A percentile compares a stretch with the other conserved stretches of the same genome.
Conservation (phyloP, 2,329 filamentous ascomycete species). For the Botrytis sinoallii region DNA sequence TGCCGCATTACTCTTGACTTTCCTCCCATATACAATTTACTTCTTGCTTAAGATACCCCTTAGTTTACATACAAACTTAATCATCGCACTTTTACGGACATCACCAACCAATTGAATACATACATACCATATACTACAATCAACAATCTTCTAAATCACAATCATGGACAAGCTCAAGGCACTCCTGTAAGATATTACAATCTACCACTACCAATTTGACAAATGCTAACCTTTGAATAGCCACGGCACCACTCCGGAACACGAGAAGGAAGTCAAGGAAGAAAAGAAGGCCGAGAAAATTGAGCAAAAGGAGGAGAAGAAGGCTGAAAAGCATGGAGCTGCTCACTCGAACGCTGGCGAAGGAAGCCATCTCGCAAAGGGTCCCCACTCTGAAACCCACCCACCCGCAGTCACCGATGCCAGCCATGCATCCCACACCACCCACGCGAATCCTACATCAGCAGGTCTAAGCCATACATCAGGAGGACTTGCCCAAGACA, state of each 20-base stretch:
- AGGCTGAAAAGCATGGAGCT: constrained; percentile 7
- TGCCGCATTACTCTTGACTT: neutral
- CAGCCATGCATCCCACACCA: constrained; percentile 16
- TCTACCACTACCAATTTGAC: neutral
- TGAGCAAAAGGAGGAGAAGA: constrained; percentile 7
- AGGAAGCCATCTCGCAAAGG: constrained; percentile 22
- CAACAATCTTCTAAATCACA: constrained; percentile 6
- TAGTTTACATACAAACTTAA: neutral
- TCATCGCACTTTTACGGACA: constrained; percentile 3
- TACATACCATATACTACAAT: neutral
- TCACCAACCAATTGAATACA: neutral
- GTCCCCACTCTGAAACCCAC: constrained; percentile 5
- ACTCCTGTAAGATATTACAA: constrained; percentile 31
- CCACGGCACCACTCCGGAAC: constrained; percentile 12
- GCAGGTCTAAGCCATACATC: neutral
- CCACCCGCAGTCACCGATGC: constrained; percentile 24
- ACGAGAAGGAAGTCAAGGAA: constrained; percentile 1
- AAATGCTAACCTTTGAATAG: constrained; percentile 7
- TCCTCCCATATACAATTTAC: neutral
- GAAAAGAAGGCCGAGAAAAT: constrained; percentile 3
- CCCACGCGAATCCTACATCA: constrained; percentile 3
- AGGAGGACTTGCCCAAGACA: constrained; percentile 10
- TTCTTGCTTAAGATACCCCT: constrained; percentile 19
- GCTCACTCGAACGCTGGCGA: constrained; percentile 15
- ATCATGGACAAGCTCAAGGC: constrained; percentile 39